Evolutionary conservation across 75 land plant genomes (phyloP), one percentile per base, ranked within the genome.

Genomic region (Ceratopteris richardii): DNA sequence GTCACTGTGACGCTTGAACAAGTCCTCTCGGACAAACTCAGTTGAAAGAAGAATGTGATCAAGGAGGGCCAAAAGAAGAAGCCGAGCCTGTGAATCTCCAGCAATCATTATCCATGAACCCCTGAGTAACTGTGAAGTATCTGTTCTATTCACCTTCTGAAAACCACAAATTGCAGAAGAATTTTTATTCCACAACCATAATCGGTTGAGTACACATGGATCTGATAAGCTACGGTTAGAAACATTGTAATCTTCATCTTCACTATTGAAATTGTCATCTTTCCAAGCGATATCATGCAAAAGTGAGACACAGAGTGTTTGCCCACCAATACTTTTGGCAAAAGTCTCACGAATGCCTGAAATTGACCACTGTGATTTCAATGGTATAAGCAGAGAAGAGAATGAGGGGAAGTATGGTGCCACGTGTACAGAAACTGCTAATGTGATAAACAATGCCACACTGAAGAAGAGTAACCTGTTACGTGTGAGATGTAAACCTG

Each of bases 91-190:
- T 0, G 98, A 94, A 51, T 94, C 96, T 24, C 98, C 96, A 0
- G 91, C 91, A 10, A 94, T 87, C 7, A 83, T 75, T 31, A 94
- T 69, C 91, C 91, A 90, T 0, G 98, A 78, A 9, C 88, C 96
- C 28, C 78, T 82, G 0, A 94, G 79, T 23, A 90, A 64, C 52
- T 79, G 80, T 14, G 76, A 43, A 0, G 80, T 79, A 51, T 85
- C 87, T 16, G 61, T 4, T 14, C 60, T 64, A 19, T 30, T 27
- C 28, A 93, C 28, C 24, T 50, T 69, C 68, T 74, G 82, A 56
- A 85, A 89, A 20, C 57, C 62, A 51, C 95, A 93, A 1, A 42
- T 64, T 24, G 18, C 1, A 12, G 69, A 17, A 0, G 58, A 36
- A 0, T 78, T 61, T 0, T 13, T n/a, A 1, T 61, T 53, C 93